Base-by-base conservation (phyloP, 495 filamentous ascomycete species). In the Xylaria intraflava region DNA sequence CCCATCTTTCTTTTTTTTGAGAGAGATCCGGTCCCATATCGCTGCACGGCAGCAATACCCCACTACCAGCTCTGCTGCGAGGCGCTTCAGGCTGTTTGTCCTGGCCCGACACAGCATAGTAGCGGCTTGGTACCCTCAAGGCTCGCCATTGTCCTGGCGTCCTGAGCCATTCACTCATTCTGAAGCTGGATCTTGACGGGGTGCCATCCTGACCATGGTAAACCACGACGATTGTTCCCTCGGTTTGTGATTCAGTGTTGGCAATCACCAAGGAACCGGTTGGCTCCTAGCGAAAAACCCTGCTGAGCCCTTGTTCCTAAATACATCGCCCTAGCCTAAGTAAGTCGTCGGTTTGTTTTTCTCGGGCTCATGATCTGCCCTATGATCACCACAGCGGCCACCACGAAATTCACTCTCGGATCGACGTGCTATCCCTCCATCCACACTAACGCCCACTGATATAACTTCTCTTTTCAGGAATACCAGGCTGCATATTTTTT, bases 191-290 rank as follows among this genome's bases (percentile, higher is more conserved):
- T 17, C 51, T 53, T 39, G 23, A 38, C 30, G 38, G 1, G 50
- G 22, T 27, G 35, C 12, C 17, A 31, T 46, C 42, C 36, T 42
- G 43, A 53, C 51, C 38, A 53, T 53, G 51, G 20, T 35, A 46
- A 46, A 22, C 31, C 10, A 46, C 51, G 17, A 41, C 43, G n/a
- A 33, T 46, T 53, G 41, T 39, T 40, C 33, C 40, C 22, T 40
- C 22, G 51, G 42, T 53, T 46, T 40, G 51, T 53, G 33, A 53
- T 31, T 39, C 31, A 36, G 51, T 24, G 33, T 17, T 53, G 43
- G 42, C 24, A 46, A 53, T 33, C 42, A 2, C 26, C 31, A 42
- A 23, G 9, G 6, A 40, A 35, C 12, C 14, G 29, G 50, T 17
- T 46, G 51, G 33, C 24, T 23, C 17, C 24, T 14, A 11, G 39